Evolutionary conservation across 163 green algal genomes (phyloP).

Genomic region (Scenedesmus sp.): DNA sequence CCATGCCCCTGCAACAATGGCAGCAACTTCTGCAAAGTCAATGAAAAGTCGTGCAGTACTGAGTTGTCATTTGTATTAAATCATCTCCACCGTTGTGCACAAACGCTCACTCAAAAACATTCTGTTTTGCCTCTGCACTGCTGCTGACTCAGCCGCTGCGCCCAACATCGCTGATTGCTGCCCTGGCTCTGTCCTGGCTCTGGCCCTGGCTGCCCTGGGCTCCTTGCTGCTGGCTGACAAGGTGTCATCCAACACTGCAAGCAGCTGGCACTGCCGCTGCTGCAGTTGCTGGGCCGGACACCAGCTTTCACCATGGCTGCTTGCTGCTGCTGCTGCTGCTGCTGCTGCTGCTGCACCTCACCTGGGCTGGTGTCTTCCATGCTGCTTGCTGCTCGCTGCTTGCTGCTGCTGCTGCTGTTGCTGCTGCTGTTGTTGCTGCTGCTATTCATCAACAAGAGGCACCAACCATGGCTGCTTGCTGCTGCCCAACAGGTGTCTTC

Average conservation of each 20-base stretch:
- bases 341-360: neutral
- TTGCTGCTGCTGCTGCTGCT: neutral
- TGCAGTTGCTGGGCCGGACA: neutral
- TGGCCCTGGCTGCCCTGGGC: no score
- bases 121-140: neutral
- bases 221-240: no score
- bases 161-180: neutral
- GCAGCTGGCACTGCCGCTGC: neutral
- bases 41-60: neutral
- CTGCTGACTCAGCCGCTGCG: neutral
- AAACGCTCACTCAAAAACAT: neutral
- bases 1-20: neutral
- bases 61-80: neutral
- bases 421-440: neutral
- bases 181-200: no score
- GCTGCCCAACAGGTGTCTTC: neutral
- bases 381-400: neutral
- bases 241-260: neutral
- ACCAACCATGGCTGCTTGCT: constrained; percentile 20
- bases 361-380: neutral
- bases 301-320: no score
- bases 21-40: neutral
- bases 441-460: neutral
- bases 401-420: neutral
- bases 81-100: neutral